Conservation (phyloP, 169 alveolate genomes). For the Theileria parva region DNA sequence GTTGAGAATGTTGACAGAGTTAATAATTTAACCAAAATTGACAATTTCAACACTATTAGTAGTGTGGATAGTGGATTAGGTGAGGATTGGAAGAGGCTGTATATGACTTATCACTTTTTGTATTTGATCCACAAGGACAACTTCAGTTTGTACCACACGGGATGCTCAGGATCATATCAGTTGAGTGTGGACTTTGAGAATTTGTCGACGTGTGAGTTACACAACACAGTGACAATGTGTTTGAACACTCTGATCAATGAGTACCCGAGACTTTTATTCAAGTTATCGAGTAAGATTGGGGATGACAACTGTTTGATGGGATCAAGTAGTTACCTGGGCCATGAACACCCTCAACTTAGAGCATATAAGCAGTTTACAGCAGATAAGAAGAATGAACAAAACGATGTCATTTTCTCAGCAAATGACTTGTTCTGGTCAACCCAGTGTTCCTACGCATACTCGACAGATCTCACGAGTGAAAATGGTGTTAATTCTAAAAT, state of each 20-base stretch:
- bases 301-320: constrained; percentile 13
- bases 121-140: constrained; percentile 39
- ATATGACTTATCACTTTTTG: constrained; percentile 35
- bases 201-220: constrained; percentile 54
- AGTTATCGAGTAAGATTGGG: constrained; percentile 1
- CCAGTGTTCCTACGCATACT: constrained; percentile 60
- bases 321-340: constrained; percentile 40
- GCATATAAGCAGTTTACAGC: constrained; percentile 51
- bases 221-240: constrained; percentile 32
- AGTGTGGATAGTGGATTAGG: not conserved
- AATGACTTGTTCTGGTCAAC: constrained; percentile 67
- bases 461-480: not conserved
- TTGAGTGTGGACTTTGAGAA: constrained; percentile 18
- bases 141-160: constrained; percentile 22
- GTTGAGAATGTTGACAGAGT: not conserved
- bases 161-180: constrained; percentile 54
- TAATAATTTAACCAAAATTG: constrained; percentile 10
- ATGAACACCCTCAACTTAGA: constrained; percentile 62
- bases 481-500: not conserved
- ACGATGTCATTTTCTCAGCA: constrained; percentile 49
- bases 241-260: constrained; percentile 19
- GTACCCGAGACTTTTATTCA: constrained; percentile 24
- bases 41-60: no score
- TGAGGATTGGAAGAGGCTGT: constrained; percentile 32
- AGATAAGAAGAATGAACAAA: constrained; percentile 25